Evolutionary conservation across 2,329 filamentous ascomycete genomes (phyloP).

Genomic region (Macroventuria anomochaeta): DNA sequence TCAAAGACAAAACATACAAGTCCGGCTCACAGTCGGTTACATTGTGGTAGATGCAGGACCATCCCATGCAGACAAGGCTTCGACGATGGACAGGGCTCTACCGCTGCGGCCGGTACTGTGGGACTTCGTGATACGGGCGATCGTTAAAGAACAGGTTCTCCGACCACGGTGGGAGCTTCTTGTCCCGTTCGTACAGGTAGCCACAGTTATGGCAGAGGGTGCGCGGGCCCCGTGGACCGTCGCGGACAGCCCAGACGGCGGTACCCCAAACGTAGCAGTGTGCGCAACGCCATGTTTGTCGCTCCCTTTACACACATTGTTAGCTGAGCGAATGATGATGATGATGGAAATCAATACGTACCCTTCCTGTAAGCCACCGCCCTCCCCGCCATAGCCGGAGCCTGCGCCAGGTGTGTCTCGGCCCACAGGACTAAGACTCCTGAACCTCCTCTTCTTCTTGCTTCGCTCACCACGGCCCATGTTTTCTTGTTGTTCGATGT

Average conservation of each 20-base stretch:
- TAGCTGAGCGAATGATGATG: slow-evolving; percentile 19
- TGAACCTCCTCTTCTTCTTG: slow-evolving; percentile 93
- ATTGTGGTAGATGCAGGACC: background rate
- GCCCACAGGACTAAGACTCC: slow-evolving; percentile 83
- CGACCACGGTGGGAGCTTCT: slow-evolving; percentile 79
- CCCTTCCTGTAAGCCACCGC: slow-evolving; percentile 60
- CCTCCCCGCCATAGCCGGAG: slow-evolving; percentile 73
- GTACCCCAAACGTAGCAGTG: slow-evolving; percentile 90
- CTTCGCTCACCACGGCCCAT: slow-evolving; percentile 92
- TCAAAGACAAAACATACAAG: slow-evolving; percentile 13
- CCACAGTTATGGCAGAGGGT: slow-evolving; percentile 94
- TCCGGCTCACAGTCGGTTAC: background rate
- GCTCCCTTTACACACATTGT: slow-evolving; percentile 61
- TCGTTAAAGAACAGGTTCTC: slow-evolving; percentile 68
- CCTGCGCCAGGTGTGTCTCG: slow-evolving; percentile 79
- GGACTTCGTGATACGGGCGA: slow-evolving; percentile 38
- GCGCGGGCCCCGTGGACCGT: slow-evolving; percentile 83
- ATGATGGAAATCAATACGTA: slow-evolving; percentile 28
- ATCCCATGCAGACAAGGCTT: background rate
- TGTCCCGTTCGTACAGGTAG: slow-evolving; percentile 84
- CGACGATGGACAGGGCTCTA: background rate
- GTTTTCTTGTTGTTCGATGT: slow-evolving; percentile 67
- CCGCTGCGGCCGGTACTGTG: slow-evolving; percentile 29
- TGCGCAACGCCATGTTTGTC: slow-evolving; percentile 81
- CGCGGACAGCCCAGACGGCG: slow-evolving; percentile 92